phyloP scores from a whole-genome alignment of 2,329 filamentous ascomycete genomes.

The Scopulariopsis brevicaulis region DNA sequence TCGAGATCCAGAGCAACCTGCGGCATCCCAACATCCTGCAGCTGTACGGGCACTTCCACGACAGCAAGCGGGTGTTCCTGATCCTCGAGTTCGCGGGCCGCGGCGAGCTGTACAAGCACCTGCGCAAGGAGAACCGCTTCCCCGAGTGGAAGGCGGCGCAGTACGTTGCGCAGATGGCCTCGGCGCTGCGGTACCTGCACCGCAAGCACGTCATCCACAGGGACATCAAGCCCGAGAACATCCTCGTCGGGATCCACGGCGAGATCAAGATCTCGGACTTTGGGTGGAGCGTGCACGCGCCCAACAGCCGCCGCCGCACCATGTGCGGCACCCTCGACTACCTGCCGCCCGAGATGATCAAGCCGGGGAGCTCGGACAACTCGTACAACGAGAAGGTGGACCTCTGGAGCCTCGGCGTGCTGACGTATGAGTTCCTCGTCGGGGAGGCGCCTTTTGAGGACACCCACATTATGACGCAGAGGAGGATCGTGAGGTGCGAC shows the following conservation, averaged over 20 bases:
- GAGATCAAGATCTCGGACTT: conserved; percentile 99
- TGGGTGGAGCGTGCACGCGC: conserved; percentile 95
- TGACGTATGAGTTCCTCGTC: conserved; percentile 93
- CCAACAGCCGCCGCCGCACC: conserved; percentile 84
- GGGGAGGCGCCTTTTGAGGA: conserved; percentile 97
- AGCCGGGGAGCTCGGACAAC: conserved; percentile 67
- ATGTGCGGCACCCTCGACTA: conserved; percentile 98
- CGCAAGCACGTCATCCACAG: conserved; percentile 96
- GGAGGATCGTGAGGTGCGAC: conserved; percentile 77
- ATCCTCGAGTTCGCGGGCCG: conserved; percentile 81
- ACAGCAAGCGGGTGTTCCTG: conserved; percentile 76
- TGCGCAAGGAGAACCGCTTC: conserved; percentile 67
- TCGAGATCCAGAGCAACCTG: conserved; percentile 82
- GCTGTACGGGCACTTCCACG: conserved; percentile 80
- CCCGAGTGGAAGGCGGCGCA: conserved; percentile 79
- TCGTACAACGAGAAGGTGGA: conserved; percentile 95
- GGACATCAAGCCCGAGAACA: conserved; percentile 97
- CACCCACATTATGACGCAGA: conserved; percentile 85
- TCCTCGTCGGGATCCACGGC: conserved; percentile 87
- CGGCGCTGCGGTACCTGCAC: conserved; percentile 79
- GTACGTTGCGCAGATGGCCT: conserved; percentile 86
- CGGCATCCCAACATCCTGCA: conserved; percentile 78
- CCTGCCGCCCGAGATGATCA: conserved; percentile 95
- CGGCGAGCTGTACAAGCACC: conserved; percentile 80
- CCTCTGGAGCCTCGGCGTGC: conserved; percentile 86